These are phyloP conservation scores for Monosporascus sp. DNA, from an alignment of 2,329 filamentous ascomycete species.

Conservation along the genomic window DNA sequence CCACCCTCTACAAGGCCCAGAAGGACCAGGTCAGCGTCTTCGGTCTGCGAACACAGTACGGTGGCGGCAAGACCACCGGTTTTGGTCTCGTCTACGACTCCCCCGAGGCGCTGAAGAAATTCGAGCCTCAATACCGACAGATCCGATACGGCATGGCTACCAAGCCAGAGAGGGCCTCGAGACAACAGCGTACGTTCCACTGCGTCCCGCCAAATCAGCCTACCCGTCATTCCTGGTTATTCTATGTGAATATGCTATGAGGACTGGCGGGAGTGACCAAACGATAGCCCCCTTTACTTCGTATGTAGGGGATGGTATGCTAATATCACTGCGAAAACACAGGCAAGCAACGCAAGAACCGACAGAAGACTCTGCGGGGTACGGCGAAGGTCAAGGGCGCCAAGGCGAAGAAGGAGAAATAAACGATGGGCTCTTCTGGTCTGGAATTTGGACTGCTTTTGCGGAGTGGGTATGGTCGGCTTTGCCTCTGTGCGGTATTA, in stretches of 20 bases:
- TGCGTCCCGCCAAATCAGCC: neutral
- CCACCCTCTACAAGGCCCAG: conserved; percentile 94
- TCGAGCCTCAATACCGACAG: conserved; percentile 97
- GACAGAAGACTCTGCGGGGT: conserved; percentile 96
- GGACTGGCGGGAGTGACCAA: neutral
- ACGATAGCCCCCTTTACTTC: neutral
- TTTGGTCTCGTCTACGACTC: conserved; percentile 99
- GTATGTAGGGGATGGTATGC: conserved; percentile 3
- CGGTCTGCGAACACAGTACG: conserved; percentile 96
- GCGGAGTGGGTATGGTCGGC: conserved; percentile 28
- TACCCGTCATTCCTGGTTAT: neutral
- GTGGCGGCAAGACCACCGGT: conserved; percentile 99
- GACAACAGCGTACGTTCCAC: conserved; percentile 91
- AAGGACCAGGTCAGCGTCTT: conserved; percentile 98
- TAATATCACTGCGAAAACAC: conserved; percentile 26
- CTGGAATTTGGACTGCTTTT: conserved; percentile 22
- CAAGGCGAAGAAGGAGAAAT: conserved; percentile 91
- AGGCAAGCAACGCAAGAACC: conserved; percentile 99
- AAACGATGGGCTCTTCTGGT: conserved; percentile 41
- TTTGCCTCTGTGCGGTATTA: conserved; percentile 31
- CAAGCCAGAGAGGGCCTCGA: conserved; percentile 96
- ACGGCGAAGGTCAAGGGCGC: conserved; percentile 97
- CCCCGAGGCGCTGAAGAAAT: conserved; percentile 98
- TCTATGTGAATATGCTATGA: neutral
- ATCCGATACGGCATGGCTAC: conserved; percentile 85